Evolutionary conservation across 1,284 basidiomycete species (phyloP).

Genomic region (Trametes hirsuta): DNA sequence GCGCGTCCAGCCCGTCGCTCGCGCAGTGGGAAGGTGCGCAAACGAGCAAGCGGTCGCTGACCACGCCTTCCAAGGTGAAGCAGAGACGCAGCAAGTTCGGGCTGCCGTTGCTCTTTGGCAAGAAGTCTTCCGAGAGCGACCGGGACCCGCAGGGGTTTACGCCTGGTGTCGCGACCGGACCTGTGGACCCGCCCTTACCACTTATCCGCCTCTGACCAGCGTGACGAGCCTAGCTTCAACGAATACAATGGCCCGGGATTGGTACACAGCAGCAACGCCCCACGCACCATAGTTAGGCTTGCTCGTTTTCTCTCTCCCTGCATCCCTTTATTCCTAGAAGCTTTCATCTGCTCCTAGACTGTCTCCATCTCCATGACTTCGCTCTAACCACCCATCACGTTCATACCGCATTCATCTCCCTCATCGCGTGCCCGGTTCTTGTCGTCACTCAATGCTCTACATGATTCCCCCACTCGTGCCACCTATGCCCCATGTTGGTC

Average conservation of each 20-base stretch:
- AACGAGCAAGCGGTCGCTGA: constrained; percentile 40
- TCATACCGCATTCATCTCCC: not conserved
- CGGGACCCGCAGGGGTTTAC: constrained; percentile 8
- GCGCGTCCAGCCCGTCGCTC: constrained; percentile 61
- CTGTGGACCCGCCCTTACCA: constrained; percentile 27
- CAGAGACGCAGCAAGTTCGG: constrained; percentile 76
- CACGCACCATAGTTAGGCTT: constrained; percentile 36
- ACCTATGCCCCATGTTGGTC: not conserved
- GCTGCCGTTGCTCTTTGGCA: constrained; percentile 63
- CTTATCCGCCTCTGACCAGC: constrained; percentile 38
- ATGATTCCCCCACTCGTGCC: not conserved
- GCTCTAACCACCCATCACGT: not conserved
- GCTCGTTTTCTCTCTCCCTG: too few species aligned
- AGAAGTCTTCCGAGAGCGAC: constrained; percentile 44
- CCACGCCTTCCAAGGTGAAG: constrained; percentile 37
- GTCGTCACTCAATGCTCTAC: not conserved
- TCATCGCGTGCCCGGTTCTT: not conserved
- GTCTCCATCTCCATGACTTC: too few species aligned
- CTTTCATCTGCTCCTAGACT: too few species aligned
- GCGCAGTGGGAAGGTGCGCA: constrained; percentile 55
- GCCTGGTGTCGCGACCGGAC: constrained; percentile 19
- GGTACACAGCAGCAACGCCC: constrained; percentile 37
- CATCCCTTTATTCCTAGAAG: not conserved
- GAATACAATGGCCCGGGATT: constrained; percentile 40
- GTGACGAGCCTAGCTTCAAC: constrained; percentile 41